Base-by-base conservation (phyloP, 306 rosid genomes). In the Cajanus cajan region DNA sequence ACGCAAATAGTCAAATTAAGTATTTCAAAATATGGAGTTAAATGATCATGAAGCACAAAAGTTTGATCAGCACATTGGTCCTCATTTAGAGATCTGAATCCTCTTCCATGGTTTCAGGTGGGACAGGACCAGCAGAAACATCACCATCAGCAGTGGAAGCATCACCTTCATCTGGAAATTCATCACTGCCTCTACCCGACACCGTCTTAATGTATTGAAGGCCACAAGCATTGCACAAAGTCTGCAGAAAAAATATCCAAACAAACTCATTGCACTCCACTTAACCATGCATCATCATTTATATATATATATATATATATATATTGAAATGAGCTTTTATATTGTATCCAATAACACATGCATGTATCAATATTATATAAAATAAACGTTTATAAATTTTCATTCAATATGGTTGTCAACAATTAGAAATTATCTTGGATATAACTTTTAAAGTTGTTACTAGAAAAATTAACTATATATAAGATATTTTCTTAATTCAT, bases 201-300 rank as follows among this genome's bases (percentile, higher is more conserved):
- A 68, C 68, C 5, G 21, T 76, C 68, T 79, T 83, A n/a, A 48
- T 62, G 47, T 69, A 84, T 12, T 76, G 68, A 64, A 84, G 73
- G 4, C 87, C 87, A 43, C 87, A 84, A 0, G 82, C 87, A 76
- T 84, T 84, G 62, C 85, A 84, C 36, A 84, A 44, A 1, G 85
- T 84, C 87, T 84, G 64, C 54, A 45, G 14, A 2, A 40, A 4
- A 4, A 25, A 2, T 8, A 14, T 2, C 24, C 10, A 12, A 59
- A 24, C 36, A 25, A 25, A 24, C 9, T 58, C 37, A 12, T 24
- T 22, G 14, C 1, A 21, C 65, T 58, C 36, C 66, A 57, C 8
- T 21, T n/a, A 21, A 10, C 34, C 19, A 58, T 58, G 18, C 63
- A 52, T 43, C 1, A 8, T 37, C 47, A 9, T 43, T 43, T 2